Conservation (phyloP, 495 filamentous ascomycete species). For the Talaromyces adpressus region DNA sequence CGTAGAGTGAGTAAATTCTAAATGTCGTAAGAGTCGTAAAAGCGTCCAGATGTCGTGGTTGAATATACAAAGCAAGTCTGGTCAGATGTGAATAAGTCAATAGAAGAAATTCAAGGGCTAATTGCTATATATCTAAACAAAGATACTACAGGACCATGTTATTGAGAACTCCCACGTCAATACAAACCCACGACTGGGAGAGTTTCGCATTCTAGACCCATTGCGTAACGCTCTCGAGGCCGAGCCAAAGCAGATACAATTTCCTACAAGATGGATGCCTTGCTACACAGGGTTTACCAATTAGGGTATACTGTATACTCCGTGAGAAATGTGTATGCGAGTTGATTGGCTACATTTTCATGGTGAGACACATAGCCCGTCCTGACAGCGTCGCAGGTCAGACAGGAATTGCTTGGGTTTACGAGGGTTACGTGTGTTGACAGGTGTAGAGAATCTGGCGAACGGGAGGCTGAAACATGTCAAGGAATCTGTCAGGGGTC, state of each 20-base stretch:
- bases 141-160: not conserved
- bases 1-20: not conserved
- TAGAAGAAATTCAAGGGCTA: not conserved
- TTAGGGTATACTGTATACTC: not conserved
- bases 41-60: not conserved
- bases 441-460: not conserved
- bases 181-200: not conserved
- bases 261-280: not conserved
- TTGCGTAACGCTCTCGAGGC: not conserved
- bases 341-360: not conserved
- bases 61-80: not conserved
- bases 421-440: not conserved
- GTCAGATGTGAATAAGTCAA: not conserved
- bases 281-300: not conserved
- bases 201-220: constrained; percentile 1
- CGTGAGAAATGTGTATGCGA: not conserved
- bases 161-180: not conserved
- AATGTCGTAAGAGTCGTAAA: not conserved
- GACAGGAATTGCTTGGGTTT: not conserved
- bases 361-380: not conserved
- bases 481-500: not conserved
- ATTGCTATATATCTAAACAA: not conserved
- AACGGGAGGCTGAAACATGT: not conserved
- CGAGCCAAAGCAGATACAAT: not conserved
- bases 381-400: not conserved